phyloP scores from a whole-genome alignment of 768 basidiomycete genomes.

The Tylopilus vinaceipallidus region DNA sequence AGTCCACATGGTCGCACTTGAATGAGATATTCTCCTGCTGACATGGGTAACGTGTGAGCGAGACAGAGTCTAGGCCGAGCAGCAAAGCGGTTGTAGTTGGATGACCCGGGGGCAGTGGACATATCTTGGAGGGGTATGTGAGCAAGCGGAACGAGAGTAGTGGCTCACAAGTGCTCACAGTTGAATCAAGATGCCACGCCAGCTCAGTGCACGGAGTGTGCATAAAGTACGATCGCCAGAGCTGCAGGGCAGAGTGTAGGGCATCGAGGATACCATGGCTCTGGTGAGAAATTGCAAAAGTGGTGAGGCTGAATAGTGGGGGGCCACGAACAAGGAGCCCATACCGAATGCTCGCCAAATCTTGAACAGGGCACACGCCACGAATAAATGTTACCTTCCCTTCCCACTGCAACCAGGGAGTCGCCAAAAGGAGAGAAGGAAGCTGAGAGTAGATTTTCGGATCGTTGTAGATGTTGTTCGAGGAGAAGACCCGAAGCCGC shows the following conservation, averaged over 20 bases:
- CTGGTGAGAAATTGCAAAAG: too few species aligned
- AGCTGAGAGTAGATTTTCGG: background rate
- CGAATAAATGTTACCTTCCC: too few species aligned
- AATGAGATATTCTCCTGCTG: background rate
- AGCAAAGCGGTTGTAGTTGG: background rate
- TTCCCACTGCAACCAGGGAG: too few species aligned
- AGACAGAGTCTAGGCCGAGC: background rate
- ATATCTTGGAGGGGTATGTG: background rate
- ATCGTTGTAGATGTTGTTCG: background rate
- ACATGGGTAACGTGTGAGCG: background rate
- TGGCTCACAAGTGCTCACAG: background rate
- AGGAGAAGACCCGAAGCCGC: background rate
- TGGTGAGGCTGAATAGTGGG: too few species aligned
- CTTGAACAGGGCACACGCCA: too few species aligned
- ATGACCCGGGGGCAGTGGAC: too few species aligned
- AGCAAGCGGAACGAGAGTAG: background rate
- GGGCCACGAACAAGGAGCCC: too few species aligned
- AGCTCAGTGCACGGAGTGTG: background rate
- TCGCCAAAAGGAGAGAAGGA: background rate
- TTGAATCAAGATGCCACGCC: too few species aligned
- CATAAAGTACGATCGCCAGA: too few species aligned
- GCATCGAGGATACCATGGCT: too few species aligned
- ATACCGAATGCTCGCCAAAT: too few species aligned
- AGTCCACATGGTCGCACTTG: background rate
- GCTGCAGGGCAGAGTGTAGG: too few species aligned